Base-by-base conservation (phyloP, 2,329 filamentous ascomycete genomes). In the Venturia effusa region DNA sequence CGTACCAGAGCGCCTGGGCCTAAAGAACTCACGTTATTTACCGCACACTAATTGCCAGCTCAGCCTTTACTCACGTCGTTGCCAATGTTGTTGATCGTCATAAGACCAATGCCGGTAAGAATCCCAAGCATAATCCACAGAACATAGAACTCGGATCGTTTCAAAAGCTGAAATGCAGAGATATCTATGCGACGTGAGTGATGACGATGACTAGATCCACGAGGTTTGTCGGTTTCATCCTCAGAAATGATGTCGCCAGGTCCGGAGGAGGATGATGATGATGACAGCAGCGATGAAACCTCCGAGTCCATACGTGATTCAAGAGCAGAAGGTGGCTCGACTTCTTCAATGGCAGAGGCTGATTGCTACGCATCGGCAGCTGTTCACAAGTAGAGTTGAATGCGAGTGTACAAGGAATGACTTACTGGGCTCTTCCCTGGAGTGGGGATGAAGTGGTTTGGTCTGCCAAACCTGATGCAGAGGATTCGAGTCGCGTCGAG, bases 11-110 rank as follows among this genome's bases (percentile, higher is more conserved):
- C 2, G 92, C 91, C 72, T 90, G 89, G 65, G 81, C 78, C 78
- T 81, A 68, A 30, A 11, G 62, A 48, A 41, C 41, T 55, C 40
- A 48, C 57, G 11, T 60, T 37, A 43, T 24, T 43, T 8, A 60
- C 11, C 11, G 32, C 22, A 19, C 2, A 27, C 13, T 4, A 40
- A n/a, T n/a, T 6, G 3, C 19, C 3, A 13, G 15, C 15, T 22
- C 13, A 61, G 34, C 41, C 22, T 22, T 43, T 62, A 39, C 75
- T 74, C 71, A 86, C 88, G 69, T 92, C 86, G 72, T 96, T 95
- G 54, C 94, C 94, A 71, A 97, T 96, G 70, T 99, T 99, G 78
- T 99, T 99, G 77, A 99, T 99, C 0, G 93, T 97, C 94, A 99
- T 99, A 68, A 99, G 79, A 13, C 94, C 94, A 69, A 97, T 89